These are phyloP conservation scores for Aphanomyces stellatus DNA, from an alignment of 352 stramenopile genomes.

Conservation along the genomic window DNA sequence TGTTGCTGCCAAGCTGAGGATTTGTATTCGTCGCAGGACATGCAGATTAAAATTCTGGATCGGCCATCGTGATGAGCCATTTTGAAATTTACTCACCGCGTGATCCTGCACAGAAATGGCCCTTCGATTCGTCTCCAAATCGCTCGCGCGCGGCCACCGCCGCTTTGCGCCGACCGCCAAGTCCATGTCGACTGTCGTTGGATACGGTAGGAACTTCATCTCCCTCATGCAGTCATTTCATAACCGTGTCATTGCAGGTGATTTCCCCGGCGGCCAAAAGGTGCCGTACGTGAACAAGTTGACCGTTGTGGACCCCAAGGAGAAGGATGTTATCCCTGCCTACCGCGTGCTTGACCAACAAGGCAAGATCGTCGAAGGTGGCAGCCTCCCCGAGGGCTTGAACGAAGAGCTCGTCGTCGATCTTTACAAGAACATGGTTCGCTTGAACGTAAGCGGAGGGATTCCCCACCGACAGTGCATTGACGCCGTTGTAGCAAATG, in stretches of 20 bases:
- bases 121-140: slow-evolving; percentile 14
- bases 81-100: too few relatives aligned
- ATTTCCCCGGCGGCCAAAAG: slow-evolving; percentile 59
- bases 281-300: slow-evolving; percentile 86
- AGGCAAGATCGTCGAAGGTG: slow-evolving; percentile 65
- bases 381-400: slow-evolving; percentile 54
- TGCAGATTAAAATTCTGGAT: too few relatives aligned
- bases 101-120: too few relatives aligned
- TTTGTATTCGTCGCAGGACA: too few relatives aligned
- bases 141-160: background rate
- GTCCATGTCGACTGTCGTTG: slow-evolving; percentile 10
- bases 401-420: slow-evolving; percentile 64
- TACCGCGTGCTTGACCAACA: slow-evolving; percentile 87
- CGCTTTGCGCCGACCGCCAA: background rate
- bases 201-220: background rate
- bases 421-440: slow-evolving; percentile 84
- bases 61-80: too few relatives aligned
- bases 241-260: slow-evolving; percentile 36
- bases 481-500: slow-evolving; percentile 74
- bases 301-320: slow-evolving; percentile 79
- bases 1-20: too few relatives aligned
- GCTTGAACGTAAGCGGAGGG: slow-evolving; percentile 59
- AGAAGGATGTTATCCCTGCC: slow-evolving; percentile 77
- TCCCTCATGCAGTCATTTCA: too few relatives aligned
- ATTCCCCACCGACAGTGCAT: slow-evolving; percentile 5